A percentile compares a stretch with the other conserved stretches of the same genome.
Conservation (phyloP, 2,329 filamentous ascomycete genomes). For the Penicillium sp. region DNA sequence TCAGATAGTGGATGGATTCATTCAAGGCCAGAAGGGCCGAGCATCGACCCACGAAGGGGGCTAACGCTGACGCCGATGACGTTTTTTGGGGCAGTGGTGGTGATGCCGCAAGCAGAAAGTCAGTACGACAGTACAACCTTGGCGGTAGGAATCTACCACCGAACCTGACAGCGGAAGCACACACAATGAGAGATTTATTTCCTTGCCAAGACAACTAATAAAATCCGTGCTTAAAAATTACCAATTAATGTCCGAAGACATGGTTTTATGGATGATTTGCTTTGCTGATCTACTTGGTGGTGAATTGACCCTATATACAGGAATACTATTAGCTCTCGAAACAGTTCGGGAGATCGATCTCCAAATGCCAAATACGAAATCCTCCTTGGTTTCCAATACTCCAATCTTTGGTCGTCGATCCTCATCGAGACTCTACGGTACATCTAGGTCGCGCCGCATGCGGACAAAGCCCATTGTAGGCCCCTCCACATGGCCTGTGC, state of each 20-base stretch:
- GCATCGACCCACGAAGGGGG: conserved; percentile 8
- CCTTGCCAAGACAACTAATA: too few species aligned
- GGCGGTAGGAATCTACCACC: neutral
- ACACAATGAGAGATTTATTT: neutral
- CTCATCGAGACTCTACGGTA: neutral
- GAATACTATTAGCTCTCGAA: neutral
- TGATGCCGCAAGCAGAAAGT: conserved; percentile 9
- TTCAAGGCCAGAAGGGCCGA: neutral
- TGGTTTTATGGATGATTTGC: neutral
- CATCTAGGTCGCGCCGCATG: conserved; percentile 14
- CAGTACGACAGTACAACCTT: neutral
- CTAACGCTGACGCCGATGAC: neutral
- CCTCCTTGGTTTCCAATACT: too few species aligned
- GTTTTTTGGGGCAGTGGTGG: neutral
- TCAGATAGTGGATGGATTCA: neutral
- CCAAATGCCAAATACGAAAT: neutral
- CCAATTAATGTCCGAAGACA: too few species aligned
- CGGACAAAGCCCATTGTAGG: conserved; percentile 20
- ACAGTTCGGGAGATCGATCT: conserved; percentile 7
- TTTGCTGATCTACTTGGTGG: neutral
- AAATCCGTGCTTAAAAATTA: too few species aligned
- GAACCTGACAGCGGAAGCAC: neutral
- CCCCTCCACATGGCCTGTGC: conserved; percentile 8
- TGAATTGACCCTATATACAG: neutral
- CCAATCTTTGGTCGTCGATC: neutral